Percentiles rank a stretch among this genome's conserved stretches.
Evolutionary conservation across 345 rosid genomes (phyloP).

Genomic region (Eucalyptus dawsonii): DNA sequence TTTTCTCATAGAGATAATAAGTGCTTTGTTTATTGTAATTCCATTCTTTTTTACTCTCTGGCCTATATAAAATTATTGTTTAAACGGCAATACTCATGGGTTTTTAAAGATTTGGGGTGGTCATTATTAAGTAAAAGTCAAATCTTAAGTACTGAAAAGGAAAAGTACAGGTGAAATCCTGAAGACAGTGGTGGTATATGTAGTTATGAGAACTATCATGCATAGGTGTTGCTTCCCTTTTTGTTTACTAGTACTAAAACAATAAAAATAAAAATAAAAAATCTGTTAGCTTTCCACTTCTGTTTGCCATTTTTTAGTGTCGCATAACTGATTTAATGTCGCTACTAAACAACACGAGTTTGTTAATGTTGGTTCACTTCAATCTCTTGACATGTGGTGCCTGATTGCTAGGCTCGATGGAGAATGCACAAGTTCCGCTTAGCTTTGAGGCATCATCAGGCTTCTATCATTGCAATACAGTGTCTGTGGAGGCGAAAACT

Average conservation of each 20-base stretch:
- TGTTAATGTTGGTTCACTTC: background rate
- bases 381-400: background rate
- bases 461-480: slow-evolving; percentile 68
- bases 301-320: background rate
- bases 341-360: background rate
- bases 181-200: background rate
- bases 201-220: background rate
- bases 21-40: background rate
- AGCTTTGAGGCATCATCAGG: slow-evolving; percentile 42
- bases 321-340: background rate
- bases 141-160: background rate
- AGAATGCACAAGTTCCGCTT: slow-evolving; percentile 56
- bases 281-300: background rate
- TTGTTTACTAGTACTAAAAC: background rate
- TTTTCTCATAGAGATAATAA: background rate
- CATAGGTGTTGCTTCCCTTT: background rate
- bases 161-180: background rate
- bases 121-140: background rate
- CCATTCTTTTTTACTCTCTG: background rate
- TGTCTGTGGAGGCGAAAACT: slow-evolving; percentile 84
- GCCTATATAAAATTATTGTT: background rate
- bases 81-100: background rate
- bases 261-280: background rate
- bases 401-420: slow-evolving; percentile 54
- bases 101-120: background rate